Percentiles rank a stretch among this genome's conserved stretches.
Conservation (phyloP, 345 rosid species). For the Erodium maritimum region DNA sequence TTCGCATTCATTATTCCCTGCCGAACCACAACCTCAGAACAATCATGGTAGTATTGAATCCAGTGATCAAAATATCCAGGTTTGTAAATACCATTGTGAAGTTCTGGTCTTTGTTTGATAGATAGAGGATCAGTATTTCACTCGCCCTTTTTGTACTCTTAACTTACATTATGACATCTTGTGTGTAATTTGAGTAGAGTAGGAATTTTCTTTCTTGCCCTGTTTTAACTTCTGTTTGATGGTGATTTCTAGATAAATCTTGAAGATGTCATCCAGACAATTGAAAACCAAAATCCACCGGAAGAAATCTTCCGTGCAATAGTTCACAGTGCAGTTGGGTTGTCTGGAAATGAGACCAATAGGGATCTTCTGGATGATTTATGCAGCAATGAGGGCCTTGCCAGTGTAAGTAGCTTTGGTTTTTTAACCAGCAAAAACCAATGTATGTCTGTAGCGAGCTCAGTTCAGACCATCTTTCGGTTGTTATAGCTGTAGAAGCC, state of each 20-base stretch:
- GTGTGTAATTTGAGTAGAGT: background rate
- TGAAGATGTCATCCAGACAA: slow-evolving; percentile 36
- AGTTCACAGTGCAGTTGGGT: slow-evolving; percentile 39
- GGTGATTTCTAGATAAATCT: slow-evolving; percentile 28
- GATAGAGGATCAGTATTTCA: too few species aligned
- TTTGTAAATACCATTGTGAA: slow-evolving; percentile 10
- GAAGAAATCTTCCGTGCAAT: slow-evolving; percentile 47
- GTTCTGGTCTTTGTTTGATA: too few species aligned
- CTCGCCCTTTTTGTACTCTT: too few species aligned
- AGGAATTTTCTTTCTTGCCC: background rate
- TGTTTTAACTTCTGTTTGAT: background rate
- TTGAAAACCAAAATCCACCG: slow-evolving; percentile 41
- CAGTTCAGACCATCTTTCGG: too few species aligned
- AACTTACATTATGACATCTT: background rate
- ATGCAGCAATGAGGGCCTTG: slow-evolving; percentile 45
- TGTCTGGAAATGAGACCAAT: slow-evolving; percentile 17
- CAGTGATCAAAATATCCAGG: slow-evolving; percentile 36
- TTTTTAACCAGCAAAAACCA: background rate
- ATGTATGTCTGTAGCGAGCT: background rate
- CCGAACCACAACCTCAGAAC: slow-evolving; percentile 20
- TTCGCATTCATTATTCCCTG: slow-evolving; percentile 13
- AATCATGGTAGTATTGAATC: too few species aligned
- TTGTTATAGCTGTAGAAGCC: too few species aligned
- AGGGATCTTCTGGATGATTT: slow-evolving; percentile 38
- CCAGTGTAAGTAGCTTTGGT: slow-evolving; percentile 26